Conservation (phyloP, 2,329 filamentous ascomycete species). For the Botrytis deweyae region DNA sequence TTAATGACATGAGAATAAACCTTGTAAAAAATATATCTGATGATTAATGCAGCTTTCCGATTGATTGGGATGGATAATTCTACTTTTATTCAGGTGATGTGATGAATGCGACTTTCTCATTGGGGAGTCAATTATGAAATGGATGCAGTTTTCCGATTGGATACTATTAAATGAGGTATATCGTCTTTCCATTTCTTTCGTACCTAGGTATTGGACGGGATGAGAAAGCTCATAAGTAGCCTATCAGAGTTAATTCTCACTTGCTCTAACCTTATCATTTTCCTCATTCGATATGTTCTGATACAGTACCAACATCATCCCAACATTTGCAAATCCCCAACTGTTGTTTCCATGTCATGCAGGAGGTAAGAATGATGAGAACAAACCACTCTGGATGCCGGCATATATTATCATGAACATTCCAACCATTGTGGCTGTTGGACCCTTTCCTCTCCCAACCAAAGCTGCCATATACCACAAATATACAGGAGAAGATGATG, state of each 20-base stretch:
- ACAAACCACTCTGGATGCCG: slow-evolving; percentile 77
- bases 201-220: neutral
- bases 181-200: neutral
- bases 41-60: neutral
- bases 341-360: slow-evolving; percentile 51
- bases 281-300: neutral
- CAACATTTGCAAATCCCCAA: neutral
- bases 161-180: neutral
- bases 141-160: neutral
- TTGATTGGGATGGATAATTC: neutral
- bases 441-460: slow-evolving; percentile 20
- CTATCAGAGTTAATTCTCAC: neutral
- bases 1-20: neutral
- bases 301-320: neutral
- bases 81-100: neutral
- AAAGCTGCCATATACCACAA: slow-evolving; percentile 72
- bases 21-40: neutral
- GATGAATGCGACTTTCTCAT: neutral
- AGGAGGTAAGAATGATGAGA: slow-evolving; percentile 87
- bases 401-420: slow-evolving; percentile 77
- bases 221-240: neutral
- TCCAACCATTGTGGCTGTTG: slow-evolving; percentile 25
- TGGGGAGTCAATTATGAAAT: neutral
- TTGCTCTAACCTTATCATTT: neutral
- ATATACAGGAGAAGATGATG: slow-evolving; percentile 87